Percentiles rank a stretch among this genome's conserved stretches.
These are phyloP conservation scores for Termitomyces sp. DNA, from an alignment of 768 basidiomycete species.

Conservation along the genomic window DNA sequence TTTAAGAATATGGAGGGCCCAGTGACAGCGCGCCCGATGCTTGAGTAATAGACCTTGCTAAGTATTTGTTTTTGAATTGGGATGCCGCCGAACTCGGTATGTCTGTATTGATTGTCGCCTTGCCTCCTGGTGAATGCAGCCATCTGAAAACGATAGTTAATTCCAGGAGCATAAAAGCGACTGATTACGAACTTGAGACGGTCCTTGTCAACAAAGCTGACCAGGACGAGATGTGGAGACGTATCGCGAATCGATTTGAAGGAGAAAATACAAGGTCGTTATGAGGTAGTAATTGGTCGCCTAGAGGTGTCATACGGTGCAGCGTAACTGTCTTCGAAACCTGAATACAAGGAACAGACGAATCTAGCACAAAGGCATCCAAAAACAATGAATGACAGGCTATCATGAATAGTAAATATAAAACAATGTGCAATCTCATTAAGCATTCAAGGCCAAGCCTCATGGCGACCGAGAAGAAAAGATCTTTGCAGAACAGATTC, in stretches of 20 bases:
- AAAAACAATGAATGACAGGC: background rate
- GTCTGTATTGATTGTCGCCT: background rate
- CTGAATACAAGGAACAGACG: slow-evolving; percentile 1
- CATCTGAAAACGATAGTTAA: background rate
- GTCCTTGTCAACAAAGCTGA: background rate
- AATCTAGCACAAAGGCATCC: slow-evolving; percentile 1
- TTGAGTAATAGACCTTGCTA: background rate
- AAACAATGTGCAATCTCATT: background rate
- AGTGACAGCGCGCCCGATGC: background rate
- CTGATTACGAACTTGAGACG: background rate
- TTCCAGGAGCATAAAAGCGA: background rate
- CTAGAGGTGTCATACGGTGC: background rate
- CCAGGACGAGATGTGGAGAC: background rate
- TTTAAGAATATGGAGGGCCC: background rate
- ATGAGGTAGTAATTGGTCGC: background rate
- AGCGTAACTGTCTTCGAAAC: background rate
- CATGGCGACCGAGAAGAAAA: background rate
- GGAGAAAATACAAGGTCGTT: slow-evolving; percentile 8
- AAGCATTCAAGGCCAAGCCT: background rate
- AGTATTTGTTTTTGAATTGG: slow-evolving; percentile 4
- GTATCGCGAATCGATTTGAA: background rate
- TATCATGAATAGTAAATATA: background rate
- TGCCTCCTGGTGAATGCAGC: background rate
- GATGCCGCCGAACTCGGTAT: background rate
- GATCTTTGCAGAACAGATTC: background rate